Base-by-base conservation (phyloP, 108 stramenopile species). In the Discostella pseudostelligera region DNA sequence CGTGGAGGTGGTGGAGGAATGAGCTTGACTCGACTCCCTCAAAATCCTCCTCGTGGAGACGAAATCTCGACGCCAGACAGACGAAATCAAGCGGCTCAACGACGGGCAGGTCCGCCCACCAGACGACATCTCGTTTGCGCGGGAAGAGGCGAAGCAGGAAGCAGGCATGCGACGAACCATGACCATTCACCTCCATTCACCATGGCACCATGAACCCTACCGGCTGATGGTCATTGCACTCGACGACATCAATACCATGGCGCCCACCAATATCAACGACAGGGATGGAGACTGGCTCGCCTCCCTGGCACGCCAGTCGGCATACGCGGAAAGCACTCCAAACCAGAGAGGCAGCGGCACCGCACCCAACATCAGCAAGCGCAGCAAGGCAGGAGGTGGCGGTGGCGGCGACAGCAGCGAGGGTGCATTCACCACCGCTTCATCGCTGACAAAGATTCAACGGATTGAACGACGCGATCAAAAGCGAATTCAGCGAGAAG, bases 391-490 rank as follows among this genome's bases (percentile, higher is more conserved):
- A 2, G 29, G n/a, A 12, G 21, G 49, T 25, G 49, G 20, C 7
- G 16, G 20, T 21, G 20, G 8, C 26, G 28, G 24, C 26, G 1
- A 53, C 9, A 8, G 51, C 26, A 8, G 14, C 24, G 42, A 11
- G 1, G n/a, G n/a, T 43, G n/a, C 12, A 1, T 43, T n/a, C 46
- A 7, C 26, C 50, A 26, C 53, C 29, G 0, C 53, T 20, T 48
- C 37, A 17, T 14, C 17, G 11, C 4, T 32, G 39, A 62, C 69
- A n/a, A 70, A 70, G 32, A 60, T 50, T 13, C 44, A 74, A 19
- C 26, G 73, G 42, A 62, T 74, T 1, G 26, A 69, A 48, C 39
- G 42, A 22, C 73, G 73, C 11, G 49, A 74, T 50, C 39, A 56
- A 35, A 74, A 74, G 35, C 43, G 43, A 3, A 20, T 26, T 12